phyloP scores from a whole-genome alignment of 2,329 filamentous ascomycete genomes.

The Fusarium sp. region DNA sequence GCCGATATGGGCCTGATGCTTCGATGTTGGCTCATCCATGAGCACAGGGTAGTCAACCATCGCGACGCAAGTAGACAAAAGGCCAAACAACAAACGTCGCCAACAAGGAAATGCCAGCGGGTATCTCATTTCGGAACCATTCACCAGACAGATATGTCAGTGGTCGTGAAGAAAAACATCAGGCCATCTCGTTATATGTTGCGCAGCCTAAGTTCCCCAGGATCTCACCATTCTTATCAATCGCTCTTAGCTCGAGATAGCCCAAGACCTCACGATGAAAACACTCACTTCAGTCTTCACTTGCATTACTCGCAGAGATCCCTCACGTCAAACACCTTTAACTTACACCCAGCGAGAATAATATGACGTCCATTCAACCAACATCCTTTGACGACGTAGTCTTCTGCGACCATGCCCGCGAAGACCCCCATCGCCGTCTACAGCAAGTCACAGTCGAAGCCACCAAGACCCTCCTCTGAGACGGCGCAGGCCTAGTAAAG shows the following conservation, averaged over 20 bases:
- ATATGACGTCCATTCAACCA: neutral
- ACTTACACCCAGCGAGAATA: neutral
- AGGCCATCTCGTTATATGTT: neutral
- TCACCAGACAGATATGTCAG: no score
- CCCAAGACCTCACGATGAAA: neutral
- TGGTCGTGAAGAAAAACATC: no score
- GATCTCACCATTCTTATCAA: neutral
- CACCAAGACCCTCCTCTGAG: slow-evolving; percentile 23
- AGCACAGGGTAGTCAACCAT: neutral
- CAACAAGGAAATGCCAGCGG: accelerated
- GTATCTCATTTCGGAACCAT: accelerated
- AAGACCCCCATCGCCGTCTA: slow-evolving; percentile 11
- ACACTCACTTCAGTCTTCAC: neutral
- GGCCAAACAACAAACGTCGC: neutral
- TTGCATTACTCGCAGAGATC: neutral
- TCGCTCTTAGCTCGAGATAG: accelerated
- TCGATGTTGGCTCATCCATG: neutral
- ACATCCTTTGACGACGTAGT: slow-evolving; percentile 17
- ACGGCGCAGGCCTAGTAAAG: slow-evolving; percentile 12
- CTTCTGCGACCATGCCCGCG: neutral
- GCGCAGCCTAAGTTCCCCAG: no score
- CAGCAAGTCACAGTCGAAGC: slow-evolving; percentile 20
- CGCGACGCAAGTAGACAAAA: neutral
- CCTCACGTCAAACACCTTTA: accelerated
- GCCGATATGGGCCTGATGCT: accelerated